A percentile compares a stretch with the other conserved stretches of the same genome.
Evolutionary conservation across 441 rosid species (phyloP).

Genomic region (Pelargonium australe): DNA sequence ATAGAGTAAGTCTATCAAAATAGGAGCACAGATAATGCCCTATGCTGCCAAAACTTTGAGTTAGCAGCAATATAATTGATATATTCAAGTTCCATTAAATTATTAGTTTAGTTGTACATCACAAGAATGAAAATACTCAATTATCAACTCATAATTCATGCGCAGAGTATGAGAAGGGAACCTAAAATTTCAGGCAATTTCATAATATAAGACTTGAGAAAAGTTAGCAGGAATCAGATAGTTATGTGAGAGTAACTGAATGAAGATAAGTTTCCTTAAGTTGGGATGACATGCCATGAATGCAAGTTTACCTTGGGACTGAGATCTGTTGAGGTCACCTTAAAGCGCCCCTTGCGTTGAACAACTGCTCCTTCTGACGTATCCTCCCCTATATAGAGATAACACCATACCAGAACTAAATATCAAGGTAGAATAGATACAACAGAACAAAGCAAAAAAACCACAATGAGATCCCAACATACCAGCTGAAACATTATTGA

Average conservation of each 20-base stretch:
- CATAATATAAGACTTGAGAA: too few relatives aligned
- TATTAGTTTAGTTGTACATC: too few relatives aligned
- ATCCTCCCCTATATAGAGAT: conserved; percentile 49
- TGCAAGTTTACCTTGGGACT: conserved; percentile 70
- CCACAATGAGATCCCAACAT: conserved; percentile 16
- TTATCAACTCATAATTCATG: too few relatives aligned
- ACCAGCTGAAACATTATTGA: conserved; percentile 32
- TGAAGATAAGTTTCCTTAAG: background rate
- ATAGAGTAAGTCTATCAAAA: too few relatives aligned
- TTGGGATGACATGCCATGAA: conserved; percentile 8
- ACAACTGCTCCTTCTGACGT: conserved; percentile 68
- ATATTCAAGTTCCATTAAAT: too few relatives aligned
- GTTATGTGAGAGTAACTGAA: background rate
- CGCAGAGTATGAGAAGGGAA: too few relatives aligned
- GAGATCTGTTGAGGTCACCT: conserved; percentile 78
- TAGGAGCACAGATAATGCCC: too few relatives aligned
- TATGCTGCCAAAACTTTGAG: too few relatives aligned
- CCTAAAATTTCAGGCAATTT: background rate
- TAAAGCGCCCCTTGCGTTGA: conserved; percentile 81
- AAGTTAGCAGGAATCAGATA: background rate
- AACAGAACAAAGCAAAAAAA: background rate
- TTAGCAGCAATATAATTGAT: too few relatives aligned
- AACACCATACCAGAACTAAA: conserved; percentile 13
- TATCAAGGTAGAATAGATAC: background rate
- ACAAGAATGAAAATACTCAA: too few relatives aligned